A percentile compares a stretch with the other conserved stretches of the same genome.
Conservation (phyloP, 1,284 basidiomycete genomes). For the Cutaneotrichosporon dermatis region DNA sequence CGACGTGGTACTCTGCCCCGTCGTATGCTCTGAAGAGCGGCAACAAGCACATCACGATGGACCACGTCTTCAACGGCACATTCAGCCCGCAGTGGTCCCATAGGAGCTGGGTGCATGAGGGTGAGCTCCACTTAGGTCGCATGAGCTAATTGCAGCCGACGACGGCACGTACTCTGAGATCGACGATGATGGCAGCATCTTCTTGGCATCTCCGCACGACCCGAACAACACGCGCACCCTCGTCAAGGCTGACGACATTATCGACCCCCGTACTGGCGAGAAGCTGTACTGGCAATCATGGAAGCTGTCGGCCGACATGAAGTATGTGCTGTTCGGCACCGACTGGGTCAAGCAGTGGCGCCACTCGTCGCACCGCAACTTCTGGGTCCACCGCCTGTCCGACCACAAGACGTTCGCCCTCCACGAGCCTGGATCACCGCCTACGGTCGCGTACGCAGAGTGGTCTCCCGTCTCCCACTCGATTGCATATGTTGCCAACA, state of each 20-base stretch:
- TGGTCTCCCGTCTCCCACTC: conserved; percentile 79
- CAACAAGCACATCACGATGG: conserved; percentile 68
- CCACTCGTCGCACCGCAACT: conserved; percentile 79
- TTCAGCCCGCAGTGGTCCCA: conserved; percentile 55
- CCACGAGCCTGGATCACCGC: conserved; percentile 53
- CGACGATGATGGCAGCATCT: conserved; percentile 59
- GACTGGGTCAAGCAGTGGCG: conserved; percentile 86
- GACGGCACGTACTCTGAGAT: conserved; percentile 79
- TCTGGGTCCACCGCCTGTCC: conserved; percentile 71
- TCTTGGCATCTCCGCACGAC: conserved; percentile 69
- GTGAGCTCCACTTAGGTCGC: conserved; percentile 40
- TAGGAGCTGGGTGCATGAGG: conserved; percentile 82
- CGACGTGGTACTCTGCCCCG: conserved; percentile 39
- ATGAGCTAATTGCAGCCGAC: conserved; percentile 58
- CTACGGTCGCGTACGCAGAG: conserved; percentile 68
- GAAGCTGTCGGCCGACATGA: conserved; percentile 80
- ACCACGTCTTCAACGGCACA: conserved; percentile 85
- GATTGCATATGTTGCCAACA: conserved; percentile 74
- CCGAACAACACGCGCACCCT: conserved; percentile 32
- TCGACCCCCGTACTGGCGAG: conserved; percentile 50
- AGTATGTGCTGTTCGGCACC: conserved; percentile 74
- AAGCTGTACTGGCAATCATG: conserved; percentile 59
- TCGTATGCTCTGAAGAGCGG: conserved; percentile 53
- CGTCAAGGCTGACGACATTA: conserved; percentile 33
- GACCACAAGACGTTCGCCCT: conserved; percentile 65